Base-by-base conservation (phyloP, 352 stramenopile species). In the Phytopythium sindhum region DNA sequence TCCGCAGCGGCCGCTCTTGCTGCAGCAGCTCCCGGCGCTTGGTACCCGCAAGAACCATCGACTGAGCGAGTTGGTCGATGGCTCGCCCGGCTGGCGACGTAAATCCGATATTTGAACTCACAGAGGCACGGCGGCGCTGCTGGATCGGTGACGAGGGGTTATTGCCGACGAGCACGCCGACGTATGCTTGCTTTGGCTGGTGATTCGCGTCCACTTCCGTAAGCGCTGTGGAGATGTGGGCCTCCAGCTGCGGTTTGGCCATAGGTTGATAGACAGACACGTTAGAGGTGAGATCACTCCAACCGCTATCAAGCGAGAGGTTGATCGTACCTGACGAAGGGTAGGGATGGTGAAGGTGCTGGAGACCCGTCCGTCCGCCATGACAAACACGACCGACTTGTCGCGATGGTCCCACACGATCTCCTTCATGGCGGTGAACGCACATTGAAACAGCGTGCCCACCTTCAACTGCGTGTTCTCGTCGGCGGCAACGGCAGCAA, bases 331-430 rank as follows among this genome's bases (percentile, higher is more conserved):
- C 52, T 81, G 45, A 0, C 69, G 75, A 12, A 86, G 69, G 1
- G 68, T 57, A 11, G 70, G 47, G 53, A 91, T 86, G 8, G 86
- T 55, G 42, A 90, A 90, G 0, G 53, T 61, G 23, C 70, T 47
- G 0, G 77, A 88, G 5, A 21, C 54, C 1, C 63, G 53, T 12
- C 64, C 70, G 24, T 84, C 74, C 17, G 75, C 59, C 41, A 81
- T 60, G 4, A 70, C 60, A 50, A 91, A 90, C 15, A 67, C 58
- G 10, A 91, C 52, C 0, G 78, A 81, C 47, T 81, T 83, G 15
- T 89, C 79, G 24, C 72, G 88, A 57, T 91, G 69, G 45, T 91
- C 74, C 83, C 83, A 91, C 11, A 84, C 64, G 28, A 90, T 83
- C 42, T 91, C 77, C 59, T 81, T 88, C 57, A 91, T 70, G 26